Evolutionary conservation across 345 rosid genomes (phyloP).

Genomic region (Moricandia moricandioides): DNA sequence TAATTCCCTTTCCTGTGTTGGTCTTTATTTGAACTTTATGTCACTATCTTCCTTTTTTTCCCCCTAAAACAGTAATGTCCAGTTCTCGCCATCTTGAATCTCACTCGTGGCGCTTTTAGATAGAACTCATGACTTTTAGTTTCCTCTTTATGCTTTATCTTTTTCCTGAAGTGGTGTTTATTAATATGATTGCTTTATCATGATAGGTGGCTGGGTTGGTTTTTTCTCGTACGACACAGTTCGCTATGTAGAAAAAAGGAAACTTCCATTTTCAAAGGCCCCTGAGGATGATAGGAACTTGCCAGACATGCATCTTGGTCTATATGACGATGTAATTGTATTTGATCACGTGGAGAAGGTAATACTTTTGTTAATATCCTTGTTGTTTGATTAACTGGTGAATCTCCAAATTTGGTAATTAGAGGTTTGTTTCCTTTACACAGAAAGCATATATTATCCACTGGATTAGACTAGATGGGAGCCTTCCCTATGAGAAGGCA

Average conservation of each 20-base stretch:
- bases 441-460: slow-evolving; percentile 67
- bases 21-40: too few relatives aligned
- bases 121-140: too few relatives aligned
- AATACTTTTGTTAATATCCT: slow-evolving; percentile 1
- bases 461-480: slow-evolving; percentile 57
- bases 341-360: slow-evolving; percentile 95
- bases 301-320: slow-evolving; percentile 84
- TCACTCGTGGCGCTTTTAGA: too few relatives aligned
- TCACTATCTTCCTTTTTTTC: too few relatives aligned
- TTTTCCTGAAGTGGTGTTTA: not conserved
- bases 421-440: not conserved
- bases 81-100: too few relatives aligned
- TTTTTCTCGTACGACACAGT: slow-evolving; percentile 88
- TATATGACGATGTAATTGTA: slow-evolving; percentile 70
- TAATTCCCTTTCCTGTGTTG: too few relatives aligned
- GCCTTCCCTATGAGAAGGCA: slow-evolving; percentile 55
- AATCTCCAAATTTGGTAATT: not conserved
- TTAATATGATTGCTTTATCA: not conserved
- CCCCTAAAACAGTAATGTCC: too few relatives aligned
- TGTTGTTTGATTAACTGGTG: slow-evolving; percentile 5
- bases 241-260: slow-evolving; percentile 77
- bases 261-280: slow-evolving; percentile 64
- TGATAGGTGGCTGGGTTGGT: slow-evolving; percentile 95
- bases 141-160: too few relatives aligned
- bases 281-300: slow-evolving; percentile 84